phyloP scores from a whole-genome alignment of 306 rosid species.

The Ormosia emarginata region DNA sequence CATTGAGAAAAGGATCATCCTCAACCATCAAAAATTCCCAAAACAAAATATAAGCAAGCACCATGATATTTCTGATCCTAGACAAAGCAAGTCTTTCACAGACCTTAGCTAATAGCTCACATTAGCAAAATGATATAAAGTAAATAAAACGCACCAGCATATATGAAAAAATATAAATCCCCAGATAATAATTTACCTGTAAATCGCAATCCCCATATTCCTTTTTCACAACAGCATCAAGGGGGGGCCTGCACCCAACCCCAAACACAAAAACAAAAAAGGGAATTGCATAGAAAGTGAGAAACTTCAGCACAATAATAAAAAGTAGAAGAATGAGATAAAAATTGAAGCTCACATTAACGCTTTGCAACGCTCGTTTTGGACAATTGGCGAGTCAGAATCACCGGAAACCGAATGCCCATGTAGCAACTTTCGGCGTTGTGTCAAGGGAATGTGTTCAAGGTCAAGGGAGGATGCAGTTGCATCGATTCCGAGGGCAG shows the following conservation, averaged over 20 bases:
- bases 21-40: not conserved
- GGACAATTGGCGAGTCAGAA: not conserved
- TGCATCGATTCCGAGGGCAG: not conserved
- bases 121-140: not conserved
- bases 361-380: not conserved
- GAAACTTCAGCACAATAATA: not conserved
- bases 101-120: not conserved
- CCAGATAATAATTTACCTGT: constrained; percentile 27
- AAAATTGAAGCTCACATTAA: constrained; percentile 2
- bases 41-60: not conserved
- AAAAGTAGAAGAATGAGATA: not conserved
- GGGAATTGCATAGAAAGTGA: not conserved
- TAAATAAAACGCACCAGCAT: not conserved
- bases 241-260: constrained; percentile 1
- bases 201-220: constrained; percentile 21
- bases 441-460: constrained; percentile 43
- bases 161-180: not conserved
- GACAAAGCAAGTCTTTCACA: not conserved
- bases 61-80: not conserved
- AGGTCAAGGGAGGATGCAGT: constrained; percentile 18
- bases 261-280: not conserved
- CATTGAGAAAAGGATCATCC: not conserved
- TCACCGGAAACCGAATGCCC: not conserved
- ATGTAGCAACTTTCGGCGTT: constrained; percentile 15
- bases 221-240: constrained; percentile 19